Base-by-base conservation (phyloP, 2,329 filamentous ascomycete genomes). In the Fusarium sp. region DNA sequence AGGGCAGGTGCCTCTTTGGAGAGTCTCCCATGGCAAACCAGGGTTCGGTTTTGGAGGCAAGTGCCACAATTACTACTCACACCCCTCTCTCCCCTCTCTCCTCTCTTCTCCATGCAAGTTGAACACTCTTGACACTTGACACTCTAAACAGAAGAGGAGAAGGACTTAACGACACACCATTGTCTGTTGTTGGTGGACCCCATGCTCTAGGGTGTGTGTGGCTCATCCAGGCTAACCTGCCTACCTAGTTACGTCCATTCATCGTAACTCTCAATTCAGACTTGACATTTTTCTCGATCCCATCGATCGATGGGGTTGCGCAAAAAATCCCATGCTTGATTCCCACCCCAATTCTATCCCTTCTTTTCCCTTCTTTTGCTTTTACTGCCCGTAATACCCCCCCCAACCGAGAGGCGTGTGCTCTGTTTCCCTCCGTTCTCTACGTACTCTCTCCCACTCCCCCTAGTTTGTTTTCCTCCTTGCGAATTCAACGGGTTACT, bases 291-390 rank as follows among this genome's bases (percentile, higher is more conserved):
- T 74, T 77, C 71, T 81, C 80, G 79, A 81, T 81, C 76, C 62
- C 73, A 77, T 80, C 80, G 79, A 81, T 81, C 80, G 76, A 79
- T 79, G 78, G 79, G 73, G 78, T 79, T 78, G 77, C 75, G 75
- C 75, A 78, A 76, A 71, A 73, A 77, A 71, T 73, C 77, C 68
- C 75, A 71, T 75, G 74, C 78, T 56, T 75, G 71, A 45, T 71
- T 72, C 69, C 75, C 73, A 79, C 75, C 73, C 66, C 36, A 68
- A 68, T 79, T 67, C 70, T 68, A 75, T 76, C 74, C 68, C 42
- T 67, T 59, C 65, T 57, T 71, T 71, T 47, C 54, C 47, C 65
- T 57, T 61, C 65, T 69, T 69, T 70, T 63, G 26, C 65, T 56
- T 48, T 65, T 47, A 55, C 53, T 70, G 45, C 53, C 48, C 48